Conservation (phyloP, 2,329 filamentous ascomycete genomes). For the Venturia oleaginea region DNA sequence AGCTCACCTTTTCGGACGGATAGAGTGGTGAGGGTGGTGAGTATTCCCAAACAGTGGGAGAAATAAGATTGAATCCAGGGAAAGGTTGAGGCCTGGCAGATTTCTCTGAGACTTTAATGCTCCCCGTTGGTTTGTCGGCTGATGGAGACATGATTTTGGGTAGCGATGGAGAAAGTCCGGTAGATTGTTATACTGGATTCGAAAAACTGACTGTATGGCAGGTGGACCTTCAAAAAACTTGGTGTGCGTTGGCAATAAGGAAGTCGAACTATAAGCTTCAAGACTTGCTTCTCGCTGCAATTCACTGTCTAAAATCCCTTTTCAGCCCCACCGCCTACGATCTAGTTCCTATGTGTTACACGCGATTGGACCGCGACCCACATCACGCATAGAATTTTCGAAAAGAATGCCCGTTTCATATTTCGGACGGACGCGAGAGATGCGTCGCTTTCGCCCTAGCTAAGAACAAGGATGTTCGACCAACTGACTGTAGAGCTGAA, state of each 20-base stretch:
- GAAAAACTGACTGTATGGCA: too few relatives aligned
- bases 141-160: background rate
- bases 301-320: background rate
- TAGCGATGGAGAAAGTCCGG: background rate
- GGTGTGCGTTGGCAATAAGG: too few relatives aligned
- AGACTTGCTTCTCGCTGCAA: too few relatives aligned
- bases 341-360: too few relatives aligned
- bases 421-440: background rate
- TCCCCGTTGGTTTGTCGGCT: background rate
- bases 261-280: too few relatives aligned
- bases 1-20: background rate
- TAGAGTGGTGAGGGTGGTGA: background rate
- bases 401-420: background rate
- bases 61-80: background rate
- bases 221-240: too few relatives aligned
- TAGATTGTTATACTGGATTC: too few relatives aligned
- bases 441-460: background rate
- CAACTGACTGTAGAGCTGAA: background rate
- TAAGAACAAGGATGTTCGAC: background rate
- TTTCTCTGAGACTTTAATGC: background rate
- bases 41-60: background rate
- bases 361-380: background rate
- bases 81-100: background rate
- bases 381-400: background rate
- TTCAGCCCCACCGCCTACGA: background rate